Conservation (phyloP, 768 basidiomycete species). For the Pisolithus microcarpus region DNA sequence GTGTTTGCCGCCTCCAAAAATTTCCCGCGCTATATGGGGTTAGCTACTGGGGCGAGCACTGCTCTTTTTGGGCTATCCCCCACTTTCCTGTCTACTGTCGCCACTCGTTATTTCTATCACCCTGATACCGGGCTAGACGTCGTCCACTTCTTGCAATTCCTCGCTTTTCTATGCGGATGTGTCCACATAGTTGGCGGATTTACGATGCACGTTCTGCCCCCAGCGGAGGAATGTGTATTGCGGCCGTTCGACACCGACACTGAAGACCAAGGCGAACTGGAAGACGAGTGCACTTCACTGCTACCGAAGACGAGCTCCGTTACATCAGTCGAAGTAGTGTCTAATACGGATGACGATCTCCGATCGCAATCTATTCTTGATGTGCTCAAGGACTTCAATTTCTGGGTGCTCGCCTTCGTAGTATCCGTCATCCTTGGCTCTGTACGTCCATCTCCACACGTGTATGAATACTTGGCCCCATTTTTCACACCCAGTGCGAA, state of each 20-base stretch:
- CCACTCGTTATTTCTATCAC: slow-evolving; percentile 53
- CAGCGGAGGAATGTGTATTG: not conserved
- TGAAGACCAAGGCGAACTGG: slow-evolving; percentile 8
- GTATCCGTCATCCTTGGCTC: slow-evolving; percentile 55
- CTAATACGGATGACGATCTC: slow-evolving; percentile 17
- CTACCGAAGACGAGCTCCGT: slow-evolving; percentile 18
- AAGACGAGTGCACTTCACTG: slow-evolving; percentile 24
- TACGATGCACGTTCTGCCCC: slow-evolving; percentile 27
- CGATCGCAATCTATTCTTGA: slow-evolving; percentile 28
- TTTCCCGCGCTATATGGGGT: slow-evolving; percentile 59
- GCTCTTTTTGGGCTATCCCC: slow-evolving; percentile 80
- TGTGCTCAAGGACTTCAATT: slow-evolving; percentile 48
- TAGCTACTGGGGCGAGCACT: slow-evolving; percentile 60
- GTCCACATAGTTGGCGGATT: slow-evolving; percentile 51
- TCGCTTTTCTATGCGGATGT: slow-evolving; percentile 46
- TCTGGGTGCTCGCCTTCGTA: slow-evolving; percentile 56
- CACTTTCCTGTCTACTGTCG: slow-evolving; percentile 59
- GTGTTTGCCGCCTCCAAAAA: slow-evolving; percentile 69
- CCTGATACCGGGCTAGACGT: slow-evolving; percentile 37
- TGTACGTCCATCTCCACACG: slow-evolving; percentile 37
- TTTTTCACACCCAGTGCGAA: slow-evolving; percentile 43
- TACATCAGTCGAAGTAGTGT: slow-evolving; percentile 13
- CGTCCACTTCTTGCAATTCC: slow-evolving; percentile 47
- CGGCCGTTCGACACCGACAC: not conserved
- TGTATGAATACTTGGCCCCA: not conserved